phyloP scores from a whole-genome alignment of 306 rosid genomes.

The apple (Malus domestica) region DNA sequence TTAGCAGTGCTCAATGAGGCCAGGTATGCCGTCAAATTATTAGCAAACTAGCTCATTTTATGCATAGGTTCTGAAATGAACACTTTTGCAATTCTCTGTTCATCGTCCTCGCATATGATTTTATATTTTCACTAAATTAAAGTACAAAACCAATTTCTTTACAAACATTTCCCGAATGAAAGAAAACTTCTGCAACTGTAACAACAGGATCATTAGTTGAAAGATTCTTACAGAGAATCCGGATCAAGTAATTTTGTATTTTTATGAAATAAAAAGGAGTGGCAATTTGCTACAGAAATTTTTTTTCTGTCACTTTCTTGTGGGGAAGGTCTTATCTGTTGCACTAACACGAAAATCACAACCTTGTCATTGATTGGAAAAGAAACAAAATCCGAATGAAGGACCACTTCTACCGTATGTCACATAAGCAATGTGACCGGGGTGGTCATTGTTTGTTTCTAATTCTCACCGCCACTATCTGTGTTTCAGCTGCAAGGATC shows the following conservation, averaged over 20 bases:
- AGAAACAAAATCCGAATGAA: background rate
- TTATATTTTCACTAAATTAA: background rate
- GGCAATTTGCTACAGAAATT: background rate
- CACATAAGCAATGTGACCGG: background rate
- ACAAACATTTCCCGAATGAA: background rate
- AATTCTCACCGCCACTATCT: background rate
- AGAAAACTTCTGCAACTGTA: background rate
- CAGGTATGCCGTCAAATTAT: constrained; percentile 36
- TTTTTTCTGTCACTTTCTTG: background rate
- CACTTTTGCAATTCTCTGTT: background rate
- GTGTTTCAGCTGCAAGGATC: constrained; percentile 56
- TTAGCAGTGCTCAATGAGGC: constrained; percentile 81
- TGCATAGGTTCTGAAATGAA: background rate
- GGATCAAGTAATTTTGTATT: background rate
- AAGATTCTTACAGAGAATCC: background rate
- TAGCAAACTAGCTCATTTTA: background rate
- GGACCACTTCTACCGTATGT: constrained; percentile 2
- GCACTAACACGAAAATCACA: background rate
- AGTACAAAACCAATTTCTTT: background rate
- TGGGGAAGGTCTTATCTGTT: background rate
- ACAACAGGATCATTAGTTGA: background rate
- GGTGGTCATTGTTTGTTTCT: background rate
- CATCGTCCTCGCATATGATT: background rate
- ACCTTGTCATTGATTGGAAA: background rate
- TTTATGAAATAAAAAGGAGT: background rate